phyloP scores from a whole-genome alignment of 352 stramenopile genomes.

The Phytophthora fragariae region DNA sequence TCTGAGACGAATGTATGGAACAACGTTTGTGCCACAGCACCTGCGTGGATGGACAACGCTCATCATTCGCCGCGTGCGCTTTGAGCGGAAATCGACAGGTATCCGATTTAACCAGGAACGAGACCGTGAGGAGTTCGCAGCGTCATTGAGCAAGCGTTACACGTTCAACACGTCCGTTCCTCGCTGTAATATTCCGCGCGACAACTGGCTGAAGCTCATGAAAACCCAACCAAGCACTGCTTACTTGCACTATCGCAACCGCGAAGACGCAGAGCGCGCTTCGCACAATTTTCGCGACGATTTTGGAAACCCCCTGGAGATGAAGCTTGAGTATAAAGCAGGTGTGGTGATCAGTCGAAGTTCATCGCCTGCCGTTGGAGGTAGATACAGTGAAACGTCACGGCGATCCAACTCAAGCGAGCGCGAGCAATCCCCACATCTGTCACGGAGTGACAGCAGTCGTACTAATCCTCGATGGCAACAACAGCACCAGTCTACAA shows the following conservation, averaged over 20 bases:
- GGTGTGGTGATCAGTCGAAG: slow-evolving; percentile 33
- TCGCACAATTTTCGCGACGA: slow-evolving; percentile 49
- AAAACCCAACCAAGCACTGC: slow-evolving; percentile 34
- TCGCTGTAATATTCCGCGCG: slow-evolving; percentile 52
- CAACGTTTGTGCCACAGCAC: slow-evolving; percentile 51
- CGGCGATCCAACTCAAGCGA: slow-evolving; percentile 45
- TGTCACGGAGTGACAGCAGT: slow-evolving; percentile 7
- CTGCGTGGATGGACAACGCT: slow-evolving; percentile 45
- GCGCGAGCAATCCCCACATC: slow-evolving; percentile 21
- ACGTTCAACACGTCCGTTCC: slow-evolving; percentile 57
- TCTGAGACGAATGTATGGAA: slow-evolving; percentile 60
- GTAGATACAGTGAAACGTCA: slow-evolving; percentile 3
- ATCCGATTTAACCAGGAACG: slow-evolving; percentile 63
- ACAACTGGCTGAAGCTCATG: slow-evolving; percentile 59
- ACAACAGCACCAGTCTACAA: slow-evolving; percentile 14
- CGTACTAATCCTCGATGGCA: slow-evolving; percentile 17
- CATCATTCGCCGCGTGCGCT: slow-evolving; percentile 45
- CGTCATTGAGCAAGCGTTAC: slow-evolving; percentile 50
- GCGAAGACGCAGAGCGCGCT: slow-evolving; percentile 51
- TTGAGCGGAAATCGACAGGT: slow-evolving; percentile 60
- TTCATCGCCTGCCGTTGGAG: slow-evolving; percentile 18
- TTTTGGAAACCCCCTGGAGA: slow-evolving; percentile 41
- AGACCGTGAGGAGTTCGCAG: slow-evolving; percentile 57
- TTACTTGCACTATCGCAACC: slow-evolving; percentile 59
- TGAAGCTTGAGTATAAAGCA: slow-evolving; percentile 41